Conservation (phyloP, 2,329 filamentous ascomycete species). For the Coniella lustricola region DNA sequence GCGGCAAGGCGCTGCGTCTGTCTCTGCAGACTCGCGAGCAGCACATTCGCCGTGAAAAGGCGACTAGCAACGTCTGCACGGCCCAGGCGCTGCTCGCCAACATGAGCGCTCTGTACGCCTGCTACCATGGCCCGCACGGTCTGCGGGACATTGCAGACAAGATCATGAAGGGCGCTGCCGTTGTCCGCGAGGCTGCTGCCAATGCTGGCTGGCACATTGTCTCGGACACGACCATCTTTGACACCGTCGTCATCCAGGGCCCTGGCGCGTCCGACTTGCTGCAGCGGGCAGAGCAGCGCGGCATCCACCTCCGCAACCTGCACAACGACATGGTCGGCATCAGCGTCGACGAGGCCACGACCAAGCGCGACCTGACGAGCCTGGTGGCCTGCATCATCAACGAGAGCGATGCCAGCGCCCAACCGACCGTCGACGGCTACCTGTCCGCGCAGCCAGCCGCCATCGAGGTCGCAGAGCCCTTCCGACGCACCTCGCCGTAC, state of each 20-base stretch:
- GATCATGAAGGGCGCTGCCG: slow-evolving; percentile 62
- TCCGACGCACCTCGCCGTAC: slow-evolving; percentile 68
- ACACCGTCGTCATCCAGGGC: slow-evolving; percentile 67
- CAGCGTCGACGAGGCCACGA: slow-evolving; percentile 62
- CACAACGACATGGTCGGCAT: slow-evolving; percentile 58
- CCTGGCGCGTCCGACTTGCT: slow-evolving; percentile 30
- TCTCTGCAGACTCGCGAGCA: slow-evolving; percentile 91
- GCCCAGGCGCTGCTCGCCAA: slow-evolving; percentile 90
- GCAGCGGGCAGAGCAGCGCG: slow-evolving; percentile 41
- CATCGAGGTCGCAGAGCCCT: slow-evolving; percentile 41
- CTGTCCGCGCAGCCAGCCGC: slow-evolving; percentile 27
- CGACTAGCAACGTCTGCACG: slow-evolving; percentile 95
- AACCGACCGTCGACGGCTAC: slow-evolving; percentile 30
- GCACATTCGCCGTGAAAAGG: slow-evolving; percentile 93
- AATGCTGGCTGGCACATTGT: slow-evolving; percentile 12
- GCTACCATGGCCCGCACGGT: slow-evolving; percentile 85
- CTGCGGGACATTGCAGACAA: slow-evolving; percentile 77
- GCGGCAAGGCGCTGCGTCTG: slow-evolving; percentile 72
- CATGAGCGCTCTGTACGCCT: slow-evolving; percentile 90
- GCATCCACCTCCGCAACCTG: slow-evolving; percentile 57
- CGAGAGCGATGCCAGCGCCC: slow-evolving; percentile 14
- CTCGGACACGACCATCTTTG: slow-evolving; percentile 48
- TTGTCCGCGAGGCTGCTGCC: slow-evolving; percentile 34
- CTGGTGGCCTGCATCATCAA: slow-evolving; percentile 18
- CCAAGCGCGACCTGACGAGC: slow-evolving; percentile 22